phyloP scores from a whole-genome alignment of 2,329 filamentous ascomycete species.

The Colletotrichum sp. region DNA sequence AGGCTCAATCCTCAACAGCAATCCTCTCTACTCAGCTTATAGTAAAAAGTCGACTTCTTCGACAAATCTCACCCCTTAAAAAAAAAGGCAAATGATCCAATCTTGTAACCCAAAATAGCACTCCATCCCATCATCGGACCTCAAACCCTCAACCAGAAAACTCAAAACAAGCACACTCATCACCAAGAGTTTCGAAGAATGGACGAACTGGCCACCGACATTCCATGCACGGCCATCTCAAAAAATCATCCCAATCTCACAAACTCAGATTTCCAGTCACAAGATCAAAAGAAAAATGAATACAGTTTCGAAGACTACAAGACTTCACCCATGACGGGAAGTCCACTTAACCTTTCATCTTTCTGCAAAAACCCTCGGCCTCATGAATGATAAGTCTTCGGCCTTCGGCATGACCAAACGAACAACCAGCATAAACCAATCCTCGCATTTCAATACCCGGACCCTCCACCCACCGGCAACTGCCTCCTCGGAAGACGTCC shows the following conservation, averaged over 20 bases:
- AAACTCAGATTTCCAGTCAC: neutral
- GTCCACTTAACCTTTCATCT: neutral
- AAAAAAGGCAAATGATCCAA: neutral
- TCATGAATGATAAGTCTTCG: neutral
- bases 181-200: neutral
- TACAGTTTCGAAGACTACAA: accelerated
- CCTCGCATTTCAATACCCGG: neutral
- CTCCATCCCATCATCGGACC: neutral
- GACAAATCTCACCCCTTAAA: neutral
- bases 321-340: accelerated
- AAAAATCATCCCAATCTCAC: neutral
- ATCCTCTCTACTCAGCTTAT: no score
- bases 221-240: neutral
- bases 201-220: neutral
- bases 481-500: neutral
- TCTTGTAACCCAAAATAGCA: neutral
- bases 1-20: no score
- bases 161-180: neutral
- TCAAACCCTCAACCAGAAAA: neutral
- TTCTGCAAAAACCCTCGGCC: neutral
- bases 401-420: neutral
- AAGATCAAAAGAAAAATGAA: neutral
- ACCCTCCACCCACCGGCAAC: neutral
- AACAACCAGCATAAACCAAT: neutral
- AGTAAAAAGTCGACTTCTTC: neutral